Percentiles rank a stretch among this genome's conserved stretches.
phyloP scores from a whole-genome alignment of 1,284 basidiomycete genomes.

The Pseudozyma pruni region DNA sequence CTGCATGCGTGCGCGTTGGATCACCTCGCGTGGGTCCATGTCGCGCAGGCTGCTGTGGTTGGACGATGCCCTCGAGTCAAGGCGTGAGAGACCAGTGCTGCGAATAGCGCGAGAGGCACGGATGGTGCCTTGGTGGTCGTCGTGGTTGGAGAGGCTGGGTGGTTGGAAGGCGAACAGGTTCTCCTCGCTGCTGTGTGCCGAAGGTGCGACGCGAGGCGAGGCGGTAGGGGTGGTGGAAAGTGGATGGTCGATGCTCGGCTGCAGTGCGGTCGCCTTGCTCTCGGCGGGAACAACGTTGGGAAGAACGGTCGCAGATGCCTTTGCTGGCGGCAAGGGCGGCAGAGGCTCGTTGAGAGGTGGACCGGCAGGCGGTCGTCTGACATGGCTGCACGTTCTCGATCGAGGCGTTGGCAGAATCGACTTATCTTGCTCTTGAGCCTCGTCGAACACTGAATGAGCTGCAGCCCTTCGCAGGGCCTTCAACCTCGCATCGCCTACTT shows the following conservation, averaged over 20 bases:
- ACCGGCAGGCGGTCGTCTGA: conserved; percentile 1
- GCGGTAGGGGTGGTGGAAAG: too few species aligned
- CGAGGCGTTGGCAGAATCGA: not conserved
- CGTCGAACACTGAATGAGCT: conserved; percentile 34
- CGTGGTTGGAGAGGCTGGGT: conserved; percentile 21
- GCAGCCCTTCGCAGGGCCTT: conserved; percentile 2
- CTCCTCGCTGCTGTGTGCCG: conserved; percentile 9
- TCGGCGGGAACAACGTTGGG: too few species aligned
- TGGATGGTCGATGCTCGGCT: conserved; percentile 19
- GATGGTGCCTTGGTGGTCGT: not conserved
- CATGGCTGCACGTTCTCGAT: conserved; percentile 14
- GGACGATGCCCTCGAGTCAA: conserved; percentile 29
- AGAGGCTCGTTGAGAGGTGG: conserved; percentile 8
- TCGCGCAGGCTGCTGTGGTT: conserved; percentile 26
- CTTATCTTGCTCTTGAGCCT: conserved; percentile 22
- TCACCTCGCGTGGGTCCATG: conserved; percentile 30
- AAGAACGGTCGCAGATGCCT: too few species aligned
- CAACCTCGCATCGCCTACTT: not conserved
- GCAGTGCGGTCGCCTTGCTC: conserved; percentile 9
- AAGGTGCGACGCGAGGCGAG: not conserved
- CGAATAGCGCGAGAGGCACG: not conserved
- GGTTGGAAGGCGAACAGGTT: conserved; percentile 40
- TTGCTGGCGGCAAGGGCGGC: conserved; percentile 7
- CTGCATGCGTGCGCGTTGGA: conserved; percentile 27
- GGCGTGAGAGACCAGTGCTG: not conserved